phyloP scores from a whole-genome alignment of 306 rosid genomes.

The apple (Malus domestica) region DNA sequence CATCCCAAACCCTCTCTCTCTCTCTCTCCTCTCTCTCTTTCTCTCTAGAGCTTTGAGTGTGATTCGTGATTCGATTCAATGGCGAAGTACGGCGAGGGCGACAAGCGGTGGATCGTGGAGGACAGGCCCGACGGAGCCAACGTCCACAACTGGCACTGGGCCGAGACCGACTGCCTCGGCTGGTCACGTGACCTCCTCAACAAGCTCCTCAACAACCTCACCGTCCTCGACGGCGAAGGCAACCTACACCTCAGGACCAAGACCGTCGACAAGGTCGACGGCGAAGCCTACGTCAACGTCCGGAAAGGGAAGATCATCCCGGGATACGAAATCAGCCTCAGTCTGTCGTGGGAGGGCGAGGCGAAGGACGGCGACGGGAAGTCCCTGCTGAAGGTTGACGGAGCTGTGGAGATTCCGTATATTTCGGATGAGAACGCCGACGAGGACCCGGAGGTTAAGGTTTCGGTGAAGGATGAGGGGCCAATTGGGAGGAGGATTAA shows the following conservation, averaged over 20 bases:
- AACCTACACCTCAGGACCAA: slow-evolving; percentile 47
- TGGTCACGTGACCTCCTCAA: slow-evolving; percentile 67
- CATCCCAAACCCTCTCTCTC: neutral
- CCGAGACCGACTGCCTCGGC: slow-evolving; percentile 82
- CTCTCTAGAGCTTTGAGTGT: neutral
- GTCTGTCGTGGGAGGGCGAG: slow-evolving; percentile 74
- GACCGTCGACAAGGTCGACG: slow-evolving; percentile 50
- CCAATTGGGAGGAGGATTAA: slow-evolving; percentile 60
- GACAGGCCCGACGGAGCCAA: slow-evolving; percentile 90
- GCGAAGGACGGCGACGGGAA: slow-evolving; percentile 52
- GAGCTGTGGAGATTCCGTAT: slow-evolving; percentile 77
- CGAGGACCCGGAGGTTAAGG: slow-evolving; percentile 82
- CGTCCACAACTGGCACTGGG: slow-evolving; percentile 99
- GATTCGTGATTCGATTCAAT: slow-evolving; percentile 13
- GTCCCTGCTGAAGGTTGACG: slow-evolving; percentile 63
- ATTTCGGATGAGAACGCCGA: slow-evolving; percentile 92
- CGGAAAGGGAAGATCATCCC: slow-evolving; percentile 95
- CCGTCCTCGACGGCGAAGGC: slow-evolving; percentile 64
- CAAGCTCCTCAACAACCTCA: slow-evolving; percentile 55
- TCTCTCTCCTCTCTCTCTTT: neutral
- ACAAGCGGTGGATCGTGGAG: slow-evolving; percentile 95
- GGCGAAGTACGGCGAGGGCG: slow-evolving; percentile 95
- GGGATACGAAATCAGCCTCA: slow-evolving; percentile 75
- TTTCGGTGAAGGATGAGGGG: slow-evolving; percentile 73
- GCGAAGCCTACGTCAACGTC: slow-evolving; percentile 85